phyloP scores from a whole-genome alignment of 208 protist species.

The Trypanosoma grayi region DNA sequence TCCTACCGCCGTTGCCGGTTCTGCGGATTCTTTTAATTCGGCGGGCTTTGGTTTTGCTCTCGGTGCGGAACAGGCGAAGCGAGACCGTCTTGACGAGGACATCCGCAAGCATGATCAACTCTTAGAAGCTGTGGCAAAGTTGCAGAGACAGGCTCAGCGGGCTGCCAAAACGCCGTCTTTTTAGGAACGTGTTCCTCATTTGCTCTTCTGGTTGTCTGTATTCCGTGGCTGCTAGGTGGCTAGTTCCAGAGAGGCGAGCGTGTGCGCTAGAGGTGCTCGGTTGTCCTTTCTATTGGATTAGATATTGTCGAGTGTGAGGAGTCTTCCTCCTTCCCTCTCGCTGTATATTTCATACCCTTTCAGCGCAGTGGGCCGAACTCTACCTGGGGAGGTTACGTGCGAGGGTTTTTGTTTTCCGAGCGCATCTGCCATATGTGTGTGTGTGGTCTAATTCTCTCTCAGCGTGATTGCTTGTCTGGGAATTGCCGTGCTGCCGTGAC shows the following conservation, averaged over 20 bases:
- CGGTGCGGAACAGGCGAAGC: constrained; percentile 8
- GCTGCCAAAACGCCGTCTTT: constrained; percentile 21
- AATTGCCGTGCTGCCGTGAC: no score
- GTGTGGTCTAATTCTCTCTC: no score
- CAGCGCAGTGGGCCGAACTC: neutral
- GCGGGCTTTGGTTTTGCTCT: neutral
- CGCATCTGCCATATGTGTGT: no score
- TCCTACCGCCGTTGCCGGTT: neutral
- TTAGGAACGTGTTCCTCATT: constrained; percentile 5
- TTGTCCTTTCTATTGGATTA: neutral
- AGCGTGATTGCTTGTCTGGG: no score
- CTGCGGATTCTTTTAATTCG: neutral
- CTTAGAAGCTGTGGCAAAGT: constrained; percentile 54
- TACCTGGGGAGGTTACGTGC: neutral
- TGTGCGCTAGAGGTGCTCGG: no score
- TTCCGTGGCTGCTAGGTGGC: no score
- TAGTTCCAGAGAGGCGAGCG: no score
- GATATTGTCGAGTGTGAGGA: neutral
- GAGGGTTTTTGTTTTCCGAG: no score
- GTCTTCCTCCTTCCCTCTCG: neutral
- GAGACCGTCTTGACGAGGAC: constrained; percentile 52
- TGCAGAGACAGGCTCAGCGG: constrained; percentile 58
- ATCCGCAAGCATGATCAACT: constrained; percentile 72
- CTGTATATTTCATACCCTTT: constrained; percentile 1
- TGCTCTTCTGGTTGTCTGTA: neutral